Evolutionary conservation across 192 early-diverging fungal genomes (phyloP).

Genomic region (Lunasporangiospora selenospora): DNA sequence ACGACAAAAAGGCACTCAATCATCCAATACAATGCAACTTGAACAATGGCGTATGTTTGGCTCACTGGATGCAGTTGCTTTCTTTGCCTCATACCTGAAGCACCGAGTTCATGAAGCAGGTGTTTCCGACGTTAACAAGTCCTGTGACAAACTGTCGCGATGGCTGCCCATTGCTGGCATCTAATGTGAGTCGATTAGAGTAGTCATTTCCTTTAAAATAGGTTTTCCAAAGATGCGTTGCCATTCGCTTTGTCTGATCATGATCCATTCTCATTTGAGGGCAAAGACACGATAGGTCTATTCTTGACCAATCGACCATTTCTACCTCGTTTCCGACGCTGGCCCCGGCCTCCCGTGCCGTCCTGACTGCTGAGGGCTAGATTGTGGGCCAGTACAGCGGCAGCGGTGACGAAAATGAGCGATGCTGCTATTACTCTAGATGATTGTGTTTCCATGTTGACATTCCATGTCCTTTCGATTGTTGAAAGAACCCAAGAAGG

Average conservation of each 20-base stretch:
- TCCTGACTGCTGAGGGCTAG: background rate
- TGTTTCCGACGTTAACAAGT: slow-evolving; percentile 85
- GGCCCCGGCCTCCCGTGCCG: background rate
- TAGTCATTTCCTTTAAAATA: background rate
- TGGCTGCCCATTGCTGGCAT: background rate
- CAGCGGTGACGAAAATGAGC: slow-evolving; percentile 11
- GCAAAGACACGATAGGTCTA: background rate
- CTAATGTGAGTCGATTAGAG: background rate
- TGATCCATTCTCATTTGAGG: no score
- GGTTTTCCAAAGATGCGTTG: background rate
- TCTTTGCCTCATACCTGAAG: slow-evolving; percentile 61
- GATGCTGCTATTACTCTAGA: slow-evolving; percentile 20
- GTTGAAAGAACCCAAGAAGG: no score
- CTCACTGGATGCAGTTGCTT: background rate
- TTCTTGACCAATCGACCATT: background rate
- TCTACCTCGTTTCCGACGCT: background rate
- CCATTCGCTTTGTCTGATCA: no score
- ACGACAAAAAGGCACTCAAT: no score
- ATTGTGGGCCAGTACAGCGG: slow-evolving; percentile 2
- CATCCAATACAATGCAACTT: background rate
- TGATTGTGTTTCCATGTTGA: slow-evolving; percentile 15
- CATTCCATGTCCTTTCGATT: background rate
- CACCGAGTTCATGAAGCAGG: slow-evolving; percentile 88
- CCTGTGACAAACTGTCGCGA: slow-evolving; percentile 56
- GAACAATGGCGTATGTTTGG: background rate